Evolutionary conservation across 1,284 basidiomycete species (phyloP).

Genomic region (Puccinia coronata): DNA sequence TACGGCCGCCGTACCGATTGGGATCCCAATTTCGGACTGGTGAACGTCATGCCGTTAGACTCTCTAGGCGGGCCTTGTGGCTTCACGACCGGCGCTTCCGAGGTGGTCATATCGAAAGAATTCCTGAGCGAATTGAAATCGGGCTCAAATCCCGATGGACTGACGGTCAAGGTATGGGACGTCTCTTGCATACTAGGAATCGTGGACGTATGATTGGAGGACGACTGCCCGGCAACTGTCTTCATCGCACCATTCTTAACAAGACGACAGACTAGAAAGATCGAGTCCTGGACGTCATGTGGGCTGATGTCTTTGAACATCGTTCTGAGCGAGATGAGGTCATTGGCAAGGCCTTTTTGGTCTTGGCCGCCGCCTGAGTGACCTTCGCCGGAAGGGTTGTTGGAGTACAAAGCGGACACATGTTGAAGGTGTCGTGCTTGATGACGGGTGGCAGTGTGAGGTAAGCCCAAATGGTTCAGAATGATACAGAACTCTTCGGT

Average conservation of each 20-base stretch:
- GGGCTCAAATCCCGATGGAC: constrained; percentile 33
- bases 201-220: constrained; percentile 14
- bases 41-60: constrained; percentile 51
- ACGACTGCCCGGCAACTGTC: constrained; percentile 1
- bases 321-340: constrained; percentile 68
- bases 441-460: constrained; percentile 69
- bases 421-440: constrained; percentile 44
- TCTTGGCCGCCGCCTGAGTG: neutral
- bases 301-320: constrained; percentile 84
- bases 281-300: constrained; percentile 77
- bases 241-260: constrained; percentile 71
- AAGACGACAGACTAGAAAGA: constrained; percentile 86
- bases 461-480: constrained; percentile 85
- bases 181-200: neutral
- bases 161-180: neutral
- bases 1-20: constrained; percentile 75
- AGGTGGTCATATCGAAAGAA: constrained; percentile 39
- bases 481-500: constrained; percentile 91
- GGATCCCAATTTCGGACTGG: constrained; percentile 31
- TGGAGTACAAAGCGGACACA: neutral
- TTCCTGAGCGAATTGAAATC: constrained; percentile 45
- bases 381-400: neutral
- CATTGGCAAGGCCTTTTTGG: constrained; percentile 22
- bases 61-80: constrained; percentile 35
- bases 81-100: constrained; percentile 24